Conservation (phyloP, 106 monocot species). For the Phalaenopsis equestris region DNA sequence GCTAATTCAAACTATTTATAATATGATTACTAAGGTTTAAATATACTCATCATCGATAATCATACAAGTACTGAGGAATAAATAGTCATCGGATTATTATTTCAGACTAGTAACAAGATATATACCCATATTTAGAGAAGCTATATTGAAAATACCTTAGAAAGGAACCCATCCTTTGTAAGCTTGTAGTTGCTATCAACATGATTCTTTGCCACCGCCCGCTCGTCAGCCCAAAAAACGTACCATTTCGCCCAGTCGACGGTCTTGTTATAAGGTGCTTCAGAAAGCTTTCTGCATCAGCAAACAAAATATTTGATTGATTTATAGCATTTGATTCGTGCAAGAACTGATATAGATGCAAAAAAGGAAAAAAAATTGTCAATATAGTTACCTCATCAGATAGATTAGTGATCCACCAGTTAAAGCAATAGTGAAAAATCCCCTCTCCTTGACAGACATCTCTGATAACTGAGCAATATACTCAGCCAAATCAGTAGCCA, state of each 20-base stretch:
- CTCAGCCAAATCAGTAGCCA: conserved; percentile 60
- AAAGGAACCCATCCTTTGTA: conserved; percentile 69
- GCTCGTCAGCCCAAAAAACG: conserved; percentile 87
- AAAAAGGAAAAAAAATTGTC: not conserved
- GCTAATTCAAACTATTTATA: too few species aligned
- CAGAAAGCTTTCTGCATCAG: conserved; percentile 19
- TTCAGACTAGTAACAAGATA: too few species aligned
- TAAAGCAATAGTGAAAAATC: conserved; percentile 56
- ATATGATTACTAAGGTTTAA: too few species aligned
- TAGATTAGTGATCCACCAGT: conserved; percentile 51
- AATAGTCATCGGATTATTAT: too few species aligned
- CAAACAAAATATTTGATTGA: not conserved
- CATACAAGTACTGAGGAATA: too few species aligned
- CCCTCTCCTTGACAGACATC: conserved; percentile 49
- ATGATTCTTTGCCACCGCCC: conserved; percentile 85
- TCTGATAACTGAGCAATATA: conserved; percentile 25
- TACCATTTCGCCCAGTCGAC: conserved; percentile 96
- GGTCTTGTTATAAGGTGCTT: conserved; percentile 58
- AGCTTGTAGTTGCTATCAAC: conserved; percentile 78
- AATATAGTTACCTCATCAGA: conserved; percentile 38
- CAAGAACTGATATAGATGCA: too few species aligned
- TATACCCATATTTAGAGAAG: not conserved
- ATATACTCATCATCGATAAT: too few species aligned
- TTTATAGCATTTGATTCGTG: too few species aligned
- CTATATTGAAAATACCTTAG: conserved; percentile 43